Evolutionary conservation across 352 stramenopile genomes (phyloP).

Genomic region (Pilasporangium apinafurcum): DNA sequence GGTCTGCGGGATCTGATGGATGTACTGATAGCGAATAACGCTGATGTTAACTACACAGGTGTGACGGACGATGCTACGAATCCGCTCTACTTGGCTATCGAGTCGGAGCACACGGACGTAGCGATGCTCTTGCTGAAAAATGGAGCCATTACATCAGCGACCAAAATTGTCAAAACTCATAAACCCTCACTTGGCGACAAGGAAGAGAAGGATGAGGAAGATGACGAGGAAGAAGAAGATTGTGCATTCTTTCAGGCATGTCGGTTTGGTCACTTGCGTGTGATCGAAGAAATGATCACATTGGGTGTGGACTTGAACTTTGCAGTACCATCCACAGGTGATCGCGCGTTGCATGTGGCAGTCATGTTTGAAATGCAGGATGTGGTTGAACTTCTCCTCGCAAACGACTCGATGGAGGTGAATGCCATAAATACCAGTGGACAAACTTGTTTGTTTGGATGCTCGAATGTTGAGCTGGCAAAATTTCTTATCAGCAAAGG

Average conservation of each 20-base stretch:
- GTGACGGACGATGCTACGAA: slow-evolving; percentile 41
- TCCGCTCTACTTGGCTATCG: slow-evolving; percentile 64
- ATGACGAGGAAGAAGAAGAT: slow-evolving; percentile 51
- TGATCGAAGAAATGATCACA: slow-evolving; percentile 76
- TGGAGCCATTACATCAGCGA: slow-evolving; percentile 58
- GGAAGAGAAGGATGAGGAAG: slow-evolving; percentile 4
- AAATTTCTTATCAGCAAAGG: slow-evolving; percentile 54
- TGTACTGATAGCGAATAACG: slow-evolving; percentile 38
- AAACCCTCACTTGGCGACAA: slow-evolving; percentile 16
- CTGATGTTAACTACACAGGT: slow-evolving; percentile 56
- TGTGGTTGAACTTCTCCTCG: slow-evolving; percentile 63
- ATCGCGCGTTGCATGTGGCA: slow-evolving; percentile 71
- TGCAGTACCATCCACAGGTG: slow-evolving; percentile 44
- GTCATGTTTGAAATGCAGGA: slow-evolving; percentile 84
- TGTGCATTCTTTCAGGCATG: slow-evolving; percentile 76
- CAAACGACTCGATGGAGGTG: slow-evolving; percentile 40
- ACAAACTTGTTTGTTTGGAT: slow-evolving; percentile 80
- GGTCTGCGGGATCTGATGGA: slow-evolving; percentile 51
- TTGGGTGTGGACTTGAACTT: slow-evolving; percentile 69
- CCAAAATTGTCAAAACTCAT: slow-evolving; percentile 48
- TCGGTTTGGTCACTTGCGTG: slow-evolving; percentile 52
- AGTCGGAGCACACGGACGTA: slow-evolving; percentile 67
- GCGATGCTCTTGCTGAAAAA: slow-evolving; percentile 68
- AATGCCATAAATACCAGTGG: slow-evolving; percentile 64
- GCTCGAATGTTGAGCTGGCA: slow-evolving; percentile 65